phyloP scores from a whole-genome alignment of 2,329 filamentous ascomycete genomes.

The Colletotrichum neosansevieriae region DNA sequence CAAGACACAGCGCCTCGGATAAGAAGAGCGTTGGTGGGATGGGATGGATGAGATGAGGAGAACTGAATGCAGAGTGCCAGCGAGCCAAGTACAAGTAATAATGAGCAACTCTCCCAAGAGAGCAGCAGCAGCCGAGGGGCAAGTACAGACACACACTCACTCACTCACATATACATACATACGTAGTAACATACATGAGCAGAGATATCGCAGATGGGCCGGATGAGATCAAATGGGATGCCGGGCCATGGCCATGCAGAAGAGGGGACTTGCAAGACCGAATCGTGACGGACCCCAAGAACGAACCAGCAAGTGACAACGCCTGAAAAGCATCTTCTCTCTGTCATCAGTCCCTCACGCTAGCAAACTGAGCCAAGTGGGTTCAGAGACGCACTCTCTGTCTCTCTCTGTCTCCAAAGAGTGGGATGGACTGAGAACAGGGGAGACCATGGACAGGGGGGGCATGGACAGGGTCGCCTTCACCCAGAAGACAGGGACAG shows the following conservation, averaged over 20 bases:
- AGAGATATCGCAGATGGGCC: neutral
- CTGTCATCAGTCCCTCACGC: too few relatives aligned
- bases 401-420: neutral
- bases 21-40: neutral
- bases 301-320: conserved; percentile 26
- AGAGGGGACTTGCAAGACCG: neutral
- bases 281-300: neutral
- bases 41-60: neutral
- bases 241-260: conserved; percentile 5
- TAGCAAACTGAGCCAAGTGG: neutral
- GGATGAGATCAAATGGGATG: conserved; percentile 13
- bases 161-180: too few relatives aligned
- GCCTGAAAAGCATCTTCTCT: neutral
- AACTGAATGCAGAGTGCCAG: neutral
- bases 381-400: neutral
- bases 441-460: neutral
- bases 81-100: neutral
- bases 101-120: neutral
- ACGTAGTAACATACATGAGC: too few relatives aligned
- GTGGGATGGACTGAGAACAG: neutral
- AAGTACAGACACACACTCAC: too few relatives aligned
- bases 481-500: neutral
- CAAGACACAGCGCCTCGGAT: neutral
- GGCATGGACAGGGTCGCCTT: neutral
- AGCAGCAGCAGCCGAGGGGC: too few relatives aligned